phyloP scores from a whole-genome alignment of 164 flowering plant genomes.

The Chimonanthus praecox region DNA sequence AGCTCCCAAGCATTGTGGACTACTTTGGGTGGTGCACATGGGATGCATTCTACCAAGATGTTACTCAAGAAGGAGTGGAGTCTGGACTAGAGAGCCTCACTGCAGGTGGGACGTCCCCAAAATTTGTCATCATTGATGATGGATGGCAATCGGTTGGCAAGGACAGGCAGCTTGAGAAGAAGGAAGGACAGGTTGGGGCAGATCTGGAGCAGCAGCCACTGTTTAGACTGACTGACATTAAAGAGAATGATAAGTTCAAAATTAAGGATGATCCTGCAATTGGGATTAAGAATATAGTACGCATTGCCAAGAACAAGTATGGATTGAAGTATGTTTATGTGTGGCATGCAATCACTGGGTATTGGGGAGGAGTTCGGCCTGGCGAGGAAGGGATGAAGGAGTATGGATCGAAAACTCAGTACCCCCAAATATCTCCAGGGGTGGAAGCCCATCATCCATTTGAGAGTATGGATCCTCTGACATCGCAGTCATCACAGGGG shows the following conservation, averaged over 20 bases:
- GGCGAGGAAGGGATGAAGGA: slow-evolving; percentile 55
- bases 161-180: slow-evolving; percentile 21
- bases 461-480: slow-evolving; percentile 61
- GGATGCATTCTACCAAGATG: slow-evolving; percentile 96
- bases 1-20: slow-evolving; percentile 71
- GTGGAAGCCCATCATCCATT: slow-evolving; percentile 65
- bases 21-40: slow-evolving; percentile 99
- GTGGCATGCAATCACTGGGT: slow-evolving; percentile 96
- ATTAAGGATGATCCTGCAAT: slow-evolving; percentile 48
- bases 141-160: slow-evolving; percentile 88
- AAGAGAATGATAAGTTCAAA: slow-evolving; percentile 74
- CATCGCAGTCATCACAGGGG: slow-evolving; percentile 60
- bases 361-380: slow-evolving; percentile 94
- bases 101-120: slow-evolving; percentile 70
- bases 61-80: slow-evolving; percentile 85
- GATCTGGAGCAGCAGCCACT: slow-evolving; percentile 22
- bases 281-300: slow-evolving; percentile 73
- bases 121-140: slow-evolving; percentile 92
- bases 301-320: slow-evolving; percentile 60
- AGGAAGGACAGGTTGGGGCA: not conserved
- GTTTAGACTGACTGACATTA: slow-evolving; percentile 64
- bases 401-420: slow-evolving; percentile 60
- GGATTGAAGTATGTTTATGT: slow-evolving; percentile 86
- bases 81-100: slow-evolving; percentile 60
- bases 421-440: slow-evolving; percentile 49